A percentile compares a stretch with the other conserved stretches of the same genome.
phyloP scores from a whole-genome alignment of 2,329 filamentous ascomycete species.

The Stagonosporopsis tanaceti region DNA sequence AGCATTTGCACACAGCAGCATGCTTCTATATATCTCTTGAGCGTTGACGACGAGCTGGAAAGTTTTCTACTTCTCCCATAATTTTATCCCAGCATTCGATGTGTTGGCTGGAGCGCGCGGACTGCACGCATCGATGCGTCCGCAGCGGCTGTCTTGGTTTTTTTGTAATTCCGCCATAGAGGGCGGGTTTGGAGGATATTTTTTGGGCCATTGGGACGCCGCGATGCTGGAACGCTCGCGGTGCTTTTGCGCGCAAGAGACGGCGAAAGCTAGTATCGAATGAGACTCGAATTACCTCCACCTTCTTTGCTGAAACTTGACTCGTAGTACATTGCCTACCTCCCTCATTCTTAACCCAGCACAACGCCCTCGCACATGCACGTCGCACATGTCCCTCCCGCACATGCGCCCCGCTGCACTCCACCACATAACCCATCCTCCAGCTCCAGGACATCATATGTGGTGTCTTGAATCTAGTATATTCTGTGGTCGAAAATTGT shows the following conservation, averaged over 20 bases:
- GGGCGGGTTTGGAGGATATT: constrained; percentile 19
- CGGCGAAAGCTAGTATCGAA: constrained; percentile 18
- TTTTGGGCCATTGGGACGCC: constrained; percentile 1
- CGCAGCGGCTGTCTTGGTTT: constrained; percentile 3
- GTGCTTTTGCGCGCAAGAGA: constrained; percentile 12
- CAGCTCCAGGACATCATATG: too few relatives aligned
- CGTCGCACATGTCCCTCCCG: too few relatives aligned
- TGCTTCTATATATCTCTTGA: constrained; percentile 11
- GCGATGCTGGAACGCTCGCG: constrained; percentile 16
- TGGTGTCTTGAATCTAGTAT: too few relatives aligned
- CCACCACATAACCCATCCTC: too few relatives aligned
- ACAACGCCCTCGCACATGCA: too few relatives aligned
- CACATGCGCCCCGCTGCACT: too few relatives aligned
- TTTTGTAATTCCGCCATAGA: constrained; percentile 11
- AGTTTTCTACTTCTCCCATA: constrained; percentile 5
- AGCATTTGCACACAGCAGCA: constrained; percentile 10
- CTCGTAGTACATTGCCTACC: too few relatives aligned
- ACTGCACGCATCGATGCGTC: neutral
- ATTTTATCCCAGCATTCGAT: constrained; percentile 16
- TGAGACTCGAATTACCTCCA: constrained; percentile 19
- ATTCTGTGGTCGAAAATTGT: too few relatives aligned
- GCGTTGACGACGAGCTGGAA: constrained; percentile 22
- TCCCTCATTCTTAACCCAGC: too few relatives aligned
- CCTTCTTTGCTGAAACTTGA: too few relatives aligned
- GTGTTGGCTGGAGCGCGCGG: constrained; percentile 19